Conservation (phyloP, 192 early-diverging fungal species). For the Neocallimastix lanati region DNA sequence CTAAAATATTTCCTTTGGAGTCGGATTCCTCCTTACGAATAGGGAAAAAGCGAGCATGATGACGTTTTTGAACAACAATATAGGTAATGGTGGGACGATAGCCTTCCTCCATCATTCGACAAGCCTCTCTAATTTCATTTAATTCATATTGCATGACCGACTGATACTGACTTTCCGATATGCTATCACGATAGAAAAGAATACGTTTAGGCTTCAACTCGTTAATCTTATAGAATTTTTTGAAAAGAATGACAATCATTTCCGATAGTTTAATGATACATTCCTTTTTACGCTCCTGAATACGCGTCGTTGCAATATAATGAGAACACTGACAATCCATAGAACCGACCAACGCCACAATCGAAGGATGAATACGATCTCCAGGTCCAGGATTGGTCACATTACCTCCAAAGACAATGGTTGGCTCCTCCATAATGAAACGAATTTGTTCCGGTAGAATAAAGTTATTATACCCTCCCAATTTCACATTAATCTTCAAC, state of each 20-base stretch:
- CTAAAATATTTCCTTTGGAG: slow-evolving; percentile 28
- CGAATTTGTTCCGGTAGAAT: slow-evolving; percentile 20
- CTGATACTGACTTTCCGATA: slow-evolving; percentile 71
- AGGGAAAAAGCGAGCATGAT: slow-evolving; percentile 61
- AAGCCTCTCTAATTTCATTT: slow-evolving; percentile 45
- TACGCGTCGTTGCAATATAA: slow-evolving; percentile 27
- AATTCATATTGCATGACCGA: slow-evolving; percentile 61
- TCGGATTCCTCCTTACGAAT: slow-evolving; percentile 32
- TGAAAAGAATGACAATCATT: slow-evolving; percentile 36
- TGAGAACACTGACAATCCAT: slow-evolving; percentile 40
- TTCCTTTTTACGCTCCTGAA: slow-evolving; percentile 25
- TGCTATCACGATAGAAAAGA: slow-evolving; percentile 50
- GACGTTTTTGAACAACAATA: slow-evolving; percentile 73
- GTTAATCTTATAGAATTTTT: slow-evolving; percentile 32
- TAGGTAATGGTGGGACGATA: slow-evolving; percentile 72
- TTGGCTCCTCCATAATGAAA: slow-evolving; percentile 55
- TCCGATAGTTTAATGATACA: slow-evolving; percentile 23
- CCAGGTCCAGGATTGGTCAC: slow-evolving; percentile 43
- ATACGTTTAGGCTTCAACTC: slow-evolving; percentile 34
- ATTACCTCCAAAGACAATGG: slow-evolving; percentile 79
- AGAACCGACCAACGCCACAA: slow-evolving; percentile 37
- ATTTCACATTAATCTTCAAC: slow-evolving; percentile 84
- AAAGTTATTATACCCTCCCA: slow-evolving; percentile 37
- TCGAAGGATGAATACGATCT: slow-evolving; percentile 28
- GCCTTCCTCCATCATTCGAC: slow-evolving; percentile 29